Evolutionary conservation across 148 eudicot genomes (phyloP), one percentile per base, ranked within the genome.

Genomic region (Bassia scoparia): DNA sequence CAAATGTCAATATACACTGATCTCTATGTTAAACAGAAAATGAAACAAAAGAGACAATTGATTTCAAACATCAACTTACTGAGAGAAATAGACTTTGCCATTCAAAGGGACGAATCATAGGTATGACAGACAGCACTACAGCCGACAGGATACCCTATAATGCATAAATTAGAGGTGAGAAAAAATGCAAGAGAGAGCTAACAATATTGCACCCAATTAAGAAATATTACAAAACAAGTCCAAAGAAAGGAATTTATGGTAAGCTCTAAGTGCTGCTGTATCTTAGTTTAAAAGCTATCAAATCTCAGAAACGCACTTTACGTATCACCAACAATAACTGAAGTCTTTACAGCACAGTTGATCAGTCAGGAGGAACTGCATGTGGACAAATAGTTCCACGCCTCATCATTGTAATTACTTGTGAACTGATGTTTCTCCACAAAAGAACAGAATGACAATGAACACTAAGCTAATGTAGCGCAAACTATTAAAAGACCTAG

Each of bases 61-160:
- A 38, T 34, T n/a, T 29, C n/a, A 38, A 29, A 34, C 24, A 74
- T 56, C 35, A 78, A 85, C 89, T 89, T 83, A 95, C 99, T 10
- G 99, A 93, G 77, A 95, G 89, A 76, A 89, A 85, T 56, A 95
- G 87, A 82, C 94, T 86, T 80, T 95, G 99, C 99, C 99, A 95
- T 74, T 92, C 96, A 86, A 95, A 95, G 66, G 99, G 99, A 61
- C 89, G 90, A 69, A 95, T 90, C 76, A 92, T 77, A 62, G 99
- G 90, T 78, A 87, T 85, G 73, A 92, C 54, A 78, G 97, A 89
- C 61, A 90, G 80, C 77, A 88, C 88, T 31, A 84, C 73, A 72
- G 99, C 96, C 37, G 97, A 91, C 31, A 95, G 84, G 65, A 88
- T 84, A 72, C 99, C 99, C 98, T 94, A 89, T 78, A 84, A 38